These are phyloP conservation scores for Penicillium psychrosexuale DNA, from an alignment of 2,329 filamentous ascomycete genomes.

Conservation along the genomic window DNA sequence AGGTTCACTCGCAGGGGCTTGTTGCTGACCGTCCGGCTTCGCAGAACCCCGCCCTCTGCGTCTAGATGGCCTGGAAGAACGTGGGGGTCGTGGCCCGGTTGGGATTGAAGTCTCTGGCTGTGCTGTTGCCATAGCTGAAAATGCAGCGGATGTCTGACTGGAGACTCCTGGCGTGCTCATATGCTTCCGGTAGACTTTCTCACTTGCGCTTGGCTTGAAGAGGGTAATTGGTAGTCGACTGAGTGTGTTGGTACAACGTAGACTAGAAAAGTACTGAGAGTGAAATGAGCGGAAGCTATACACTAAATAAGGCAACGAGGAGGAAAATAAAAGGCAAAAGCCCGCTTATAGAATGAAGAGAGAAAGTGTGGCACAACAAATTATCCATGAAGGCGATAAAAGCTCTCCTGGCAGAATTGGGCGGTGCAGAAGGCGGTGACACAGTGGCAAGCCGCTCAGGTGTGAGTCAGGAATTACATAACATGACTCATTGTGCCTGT, in stretches of 20 bases:
- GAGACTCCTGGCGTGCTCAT: neutral
- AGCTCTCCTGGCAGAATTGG: slow-evolving; percentile 20
- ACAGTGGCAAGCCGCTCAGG: neutral
- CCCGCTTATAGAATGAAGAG: neutral
- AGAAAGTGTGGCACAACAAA: slow-evolving; percentile 9
- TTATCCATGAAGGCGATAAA: slow-evolving; percentile 17
- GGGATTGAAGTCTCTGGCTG: neutral
- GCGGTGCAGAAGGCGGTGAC: slow-evolving; percentile 18
- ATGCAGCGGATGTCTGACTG: neutral
- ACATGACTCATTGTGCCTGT: slow-evolving; percentile 8
- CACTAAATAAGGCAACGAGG: neutral
- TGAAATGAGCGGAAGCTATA: neutral
- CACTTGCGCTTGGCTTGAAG: neutral
- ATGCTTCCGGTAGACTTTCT: neutral
- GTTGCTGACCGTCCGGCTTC: slow-evolving; percentile 24
- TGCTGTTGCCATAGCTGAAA: slow-evolving; percentile 11
- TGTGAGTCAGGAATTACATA: slow-evolving; percentile 6
- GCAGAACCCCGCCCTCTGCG: slow-evolving; percentile 31
- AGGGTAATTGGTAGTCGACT: neutral
- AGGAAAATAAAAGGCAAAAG: neutral
- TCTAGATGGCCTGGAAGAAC: slow-evolving; percentile 18
- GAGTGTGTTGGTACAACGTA: neutral
- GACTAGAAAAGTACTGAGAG: neutral
- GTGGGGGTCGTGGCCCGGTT: slow-evolving; percentile 11
- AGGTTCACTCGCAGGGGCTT: slow-evolving; percentile 7